These are phyloP conservation scores for Seiridium cupressi DNA, from an alignment of 2,329 filamentous ascomycete genomes.

Conservation along the genomic window DNA sequence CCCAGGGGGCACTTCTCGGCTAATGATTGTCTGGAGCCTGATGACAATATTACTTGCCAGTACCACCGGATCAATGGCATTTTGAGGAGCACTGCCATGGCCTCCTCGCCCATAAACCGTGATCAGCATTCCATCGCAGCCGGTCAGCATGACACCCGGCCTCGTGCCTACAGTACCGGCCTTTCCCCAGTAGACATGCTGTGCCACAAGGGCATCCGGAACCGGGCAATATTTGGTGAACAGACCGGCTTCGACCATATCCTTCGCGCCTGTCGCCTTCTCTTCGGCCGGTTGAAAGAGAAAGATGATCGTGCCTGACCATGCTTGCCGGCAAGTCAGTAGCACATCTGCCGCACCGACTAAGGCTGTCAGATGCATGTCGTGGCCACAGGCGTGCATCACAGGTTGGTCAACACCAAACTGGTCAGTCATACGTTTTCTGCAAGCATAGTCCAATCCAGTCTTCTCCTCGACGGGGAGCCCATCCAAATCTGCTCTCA, in stretches of 20 bases:
- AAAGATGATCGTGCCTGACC: slow-evolving; percentile 62
- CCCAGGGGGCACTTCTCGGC: slow-evolving; percentile 25
- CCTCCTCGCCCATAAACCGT: slow-evolving; percentile 37
- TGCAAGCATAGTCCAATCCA: slow-evolving; percentile 44
- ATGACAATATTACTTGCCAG: slow-evolving; percentile 39
- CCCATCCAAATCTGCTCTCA: slow-evolving; percentile 48
- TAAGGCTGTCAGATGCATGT: slow-evolving; percentile 60
- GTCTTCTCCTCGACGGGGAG: slow-evolving; percentile 47
- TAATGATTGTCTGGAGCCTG: slow-evolving; percentile 29
- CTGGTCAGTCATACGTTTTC: slow-evolving; percentile 33
- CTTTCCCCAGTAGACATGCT: slow-evolving; percentile 26
- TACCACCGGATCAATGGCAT: slow-evolving; percentile 43
- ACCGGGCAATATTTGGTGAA: slow-evolving; percentile 26
- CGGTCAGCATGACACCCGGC: slow-evolving; percentile 21
- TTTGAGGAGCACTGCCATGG: slow-evolving; percentile 40
- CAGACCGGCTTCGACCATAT: slow-evolving; percentile 36
- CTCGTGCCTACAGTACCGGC: slow-evolving; percentile 30
- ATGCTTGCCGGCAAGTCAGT: slow-evolving; percentile 37
- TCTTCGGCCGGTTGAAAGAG: slow-evolving; percentile 70
- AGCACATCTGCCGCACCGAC: slow-evolving; percentile 55
- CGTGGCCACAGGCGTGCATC: slow-evolving; percentile 70
- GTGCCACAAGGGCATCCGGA: slow-evolving; percentile 34
- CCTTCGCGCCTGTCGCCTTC: slow-evolving; percentile 54
- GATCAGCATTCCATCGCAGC: slow-evolving; percentile 25
- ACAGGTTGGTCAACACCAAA: slow-evolving; percentile 51